A percentile compares a stretch with the other conserved stretches of the same genome.
phyloP scores from a whole-genome alignment of 495 filamentous ascomycete genomes.

The Bathelium albidoporum region DNA sequence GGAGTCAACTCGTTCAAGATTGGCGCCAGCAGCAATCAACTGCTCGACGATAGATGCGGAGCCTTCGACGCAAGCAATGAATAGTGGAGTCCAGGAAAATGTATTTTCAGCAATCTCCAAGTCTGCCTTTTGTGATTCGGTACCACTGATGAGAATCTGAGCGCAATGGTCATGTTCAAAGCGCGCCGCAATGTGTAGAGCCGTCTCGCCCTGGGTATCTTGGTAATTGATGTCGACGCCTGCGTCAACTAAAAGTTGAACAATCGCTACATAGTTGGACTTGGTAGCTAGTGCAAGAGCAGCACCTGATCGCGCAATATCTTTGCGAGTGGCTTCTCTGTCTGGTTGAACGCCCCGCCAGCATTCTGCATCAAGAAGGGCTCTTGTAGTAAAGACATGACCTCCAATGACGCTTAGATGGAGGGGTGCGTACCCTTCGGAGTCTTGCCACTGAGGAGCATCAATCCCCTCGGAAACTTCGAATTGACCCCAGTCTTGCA shows the following conservation, averaged over 20 bases:
- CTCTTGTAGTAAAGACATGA: slow-evolving; percentile 73
- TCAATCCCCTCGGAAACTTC: slow-evolving; percentile 77
- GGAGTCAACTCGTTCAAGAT: slow-evolving; percentile 60
- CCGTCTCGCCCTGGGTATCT: slow-evolving; percentile 86
- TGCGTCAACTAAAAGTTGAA: slow-evolving; percentile 76
- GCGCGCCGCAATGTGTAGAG: slow-evolving; percentile 82
- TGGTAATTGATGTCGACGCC: slow-evolving; percentile 92
- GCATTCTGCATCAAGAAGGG: slow-evolving; percentile 68
- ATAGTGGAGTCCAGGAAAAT: slow-evolving; percentile 88
- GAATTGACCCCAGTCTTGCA: slow-evolving; percentile 83
- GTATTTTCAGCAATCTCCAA: slow-evolving; percentile 70
- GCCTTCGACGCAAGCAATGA: slow-evolving; percentile 84
- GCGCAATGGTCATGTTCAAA: slow-evolving; percentile 78
- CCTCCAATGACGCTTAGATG: slow-evolving; percentile 89
- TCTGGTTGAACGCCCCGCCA: slow-evolving; percentile 50
- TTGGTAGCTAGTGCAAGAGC: slow-evolving; percentile 80
- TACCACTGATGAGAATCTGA: slow-evolving; percentile 59
- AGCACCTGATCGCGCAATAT: slow-evolving; percentile 76
- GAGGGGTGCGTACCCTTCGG: slow-evolving; percentile 81
- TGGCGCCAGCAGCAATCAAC: slow-evolving; percentile 64
- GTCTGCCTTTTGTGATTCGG: slow-evolving; percentile 56
- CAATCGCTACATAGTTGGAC: slow-evolving; percentile 70
- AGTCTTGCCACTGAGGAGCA: slow-evolving; percentile 76
- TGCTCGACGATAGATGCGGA: slow-evolving; percentile 56
- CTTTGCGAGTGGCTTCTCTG: slow-evolving; percentile 51